phyloP scores from a whole-genome alignment of 495 filamentous ascomycete species.

The Astrothelium macrocarpum region DNA sequence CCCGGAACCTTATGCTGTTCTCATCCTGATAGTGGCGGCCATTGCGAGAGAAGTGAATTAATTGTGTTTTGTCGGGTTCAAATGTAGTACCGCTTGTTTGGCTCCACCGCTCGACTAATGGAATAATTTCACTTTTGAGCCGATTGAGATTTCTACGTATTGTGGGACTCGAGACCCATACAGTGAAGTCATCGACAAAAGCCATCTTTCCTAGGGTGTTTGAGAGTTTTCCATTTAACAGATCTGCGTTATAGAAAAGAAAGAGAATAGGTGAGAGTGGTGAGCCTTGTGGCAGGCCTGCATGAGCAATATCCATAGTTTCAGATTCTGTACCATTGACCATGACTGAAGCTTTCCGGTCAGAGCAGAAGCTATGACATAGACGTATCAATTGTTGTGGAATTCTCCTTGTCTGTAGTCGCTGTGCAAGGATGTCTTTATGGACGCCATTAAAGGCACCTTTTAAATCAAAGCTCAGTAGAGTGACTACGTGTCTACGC shows the following conservation, averaged over 20 bases:
- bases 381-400: neutral
- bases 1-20: neutral
- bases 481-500: neutral
- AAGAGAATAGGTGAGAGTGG: constrained; percentile 5
- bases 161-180: neutral
- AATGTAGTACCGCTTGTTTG: neutral
- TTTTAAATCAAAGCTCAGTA: neutral
- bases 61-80: constrained; percentile 3
- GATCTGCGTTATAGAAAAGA: constrained; percentile 7
- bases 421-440: neutral
- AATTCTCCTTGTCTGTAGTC: neutral
- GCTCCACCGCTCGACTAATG: neutral
- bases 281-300: neutral
- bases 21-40: neutral
- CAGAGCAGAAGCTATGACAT: neutral
- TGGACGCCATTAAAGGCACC: neutral
- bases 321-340: neutral
- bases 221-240: neutral
- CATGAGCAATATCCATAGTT: neutral
- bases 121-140: neutral
- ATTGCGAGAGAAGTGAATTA: constrained; percentile 2
- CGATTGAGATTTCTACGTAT: neutral
- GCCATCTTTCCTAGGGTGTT: neutral
- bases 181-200: constrained; percentile 7
- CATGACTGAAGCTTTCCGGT: neutral